Evolutionary conservation across 495 filamentous ascomycete species (phyloP), one percentile per base, ranked within the genome.

Genomic region (Podospora didyma): DNA sequence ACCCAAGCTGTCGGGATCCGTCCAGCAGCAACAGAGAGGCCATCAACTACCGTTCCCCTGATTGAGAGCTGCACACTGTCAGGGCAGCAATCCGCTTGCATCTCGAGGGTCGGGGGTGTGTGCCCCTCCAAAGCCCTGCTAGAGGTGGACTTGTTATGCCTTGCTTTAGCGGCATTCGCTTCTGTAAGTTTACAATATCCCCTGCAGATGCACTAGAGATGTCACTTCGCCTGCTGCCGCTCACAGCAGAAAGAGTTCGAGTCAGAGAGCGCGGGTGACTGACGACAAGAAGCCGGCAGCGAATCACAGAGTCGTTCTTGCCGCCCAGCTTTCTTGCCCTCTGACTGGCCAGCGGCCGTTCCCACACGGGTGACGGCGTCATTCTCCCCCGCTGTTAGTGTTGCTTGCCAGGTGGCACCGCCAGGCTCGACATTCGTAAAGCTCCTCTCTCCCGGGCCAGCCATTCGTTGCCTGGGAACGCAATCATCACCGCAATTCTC

Each of bases 241-340:
- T 22, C 41, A 44, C 41, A n/a, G 41, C 41, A 44, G 19, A n/a
- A 44, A 20, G 12, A 44, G 12, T 44, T 5, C 4, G 39, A 42
- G 39, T 42, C n/a, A 0, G n/a, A 17, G 39, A 42, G 39, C 41
- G 16, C 55, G 55, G 60, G 55, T 31, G n/a, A 57, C 21, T 10
- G 31, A 16, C 49, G 52, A 31, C 28, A 20, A 10, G 1, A 9
- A 31, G 23, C 53, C 49, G 41, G 20, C 21, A 48, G 42, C 64
- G 49, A 67, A 64, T 67, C 51, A 62, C 12, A 21, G 21, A 5
- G 10, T 19, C 17, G 10, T 16, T 58, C 34, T 67, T 64, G 56
- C 64, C 64, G 64, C 64, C 59, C 56, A 53, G 45, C 9, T 16
- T 14, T 16, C 39, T 28, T 16, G 34, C 24, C 50, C 57, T 26